These are phyloP conservation scores for Diaporthe sp. DNA, from an alignment of 2,329 filamentous ascomycete genomes.

Conservation along the genomic window DNA sequence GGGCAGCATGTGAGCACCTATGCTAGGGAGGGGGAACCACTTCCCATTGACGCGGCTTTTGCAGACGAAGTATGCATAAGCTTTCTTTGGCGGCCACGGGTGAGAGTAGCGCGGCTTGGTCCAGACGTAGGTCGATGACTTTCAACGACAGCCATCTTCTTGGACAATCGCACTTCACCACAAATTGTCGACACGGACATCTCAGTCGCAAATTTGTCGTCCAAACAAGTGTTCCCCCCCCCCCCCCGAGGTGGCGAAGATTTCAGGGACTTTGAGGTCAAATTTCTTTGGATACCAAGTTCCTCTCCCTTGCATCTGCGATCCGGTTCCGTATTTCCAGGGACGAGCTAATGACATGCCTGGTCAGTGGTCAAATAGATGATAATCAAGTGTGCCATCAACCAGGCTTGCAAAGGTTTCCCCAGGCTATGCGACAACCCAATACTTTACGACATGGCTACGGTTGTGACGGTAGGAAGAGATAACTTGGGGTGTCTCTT, in stretches of 20 bases:
- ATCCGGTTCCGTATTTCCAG: not conserved
- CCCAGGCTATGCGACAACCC: too few species aligned
- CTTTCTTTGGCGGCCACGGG: not conserved
- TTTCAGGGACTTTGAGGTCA: too few species aligned
- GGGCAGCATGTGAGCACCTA: not conserved
- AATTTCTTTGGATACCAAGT: not conserved
- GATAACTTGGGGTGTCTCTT: not conserved
- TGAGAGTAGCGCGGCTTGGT: not conserved
- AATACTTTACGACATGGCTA: too few species aligned
- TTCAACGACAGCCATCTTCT: not conserved
- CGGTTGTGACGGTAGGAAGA: too few species aligned
- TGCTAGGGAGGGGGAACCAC: not conserved
- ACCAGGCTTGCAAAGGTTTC: accelerated
- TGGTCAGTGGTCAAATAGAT: not conserved
- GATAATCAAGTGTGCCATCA: too few species aligned
- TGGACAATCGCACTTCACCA: not conserved
- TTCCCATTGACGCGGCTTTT: not conserved
- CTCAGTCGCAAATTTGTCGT: not conserved
- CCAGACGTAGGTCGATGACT: not conserved
- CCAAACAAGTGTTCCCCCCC: too few species aligned
- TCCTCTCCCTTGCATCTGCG: not conserved
- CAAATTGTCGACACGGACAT: not conserved
- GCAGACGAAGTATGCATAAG: not conserved
- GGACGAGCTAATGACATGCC: not conserved
- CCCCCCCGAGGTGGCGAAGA: too few species aligned